Evolutionary conservation across 805 yeast genomes (phyloP).

Genomic region (Candida corydali): DNA sequence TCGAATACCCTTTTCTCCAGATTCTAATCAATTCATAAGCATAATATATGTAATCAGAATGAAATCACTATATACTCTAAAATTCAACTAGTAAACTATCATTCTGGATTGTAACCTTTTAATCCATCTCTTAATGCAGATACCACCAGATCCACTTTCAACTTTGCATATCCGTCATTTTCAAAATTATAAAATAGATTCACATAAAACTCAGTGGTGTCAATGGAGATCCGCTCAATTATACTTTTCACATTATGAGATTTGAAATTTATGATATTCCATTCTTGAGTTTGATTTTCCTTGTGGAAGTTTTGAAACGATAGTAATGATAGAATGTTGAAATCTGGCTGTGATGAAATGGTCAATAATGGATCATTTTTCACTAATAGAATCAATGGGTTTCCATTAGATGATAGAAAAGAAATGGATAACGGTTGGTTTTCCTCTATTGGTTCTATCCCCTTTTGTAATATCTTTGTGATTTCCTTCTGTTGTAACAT

Average conservation of each 20-base stretch:
- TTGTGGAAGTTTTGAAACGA: conserved; percentile 29
- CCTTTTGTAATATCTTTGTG: conserved; percentile 31
- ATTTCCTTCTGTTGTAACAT: conserved; percentile 42
- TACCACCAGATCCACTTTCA: conserved; percentile 28
- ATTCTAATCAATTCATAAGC: no score
- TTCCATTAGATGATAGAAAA: conserved; percentile 32
- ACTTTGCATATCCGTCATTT: conserved; percentile 32
- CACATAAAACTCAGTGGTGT: neutral
- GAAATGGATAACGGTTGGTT: conserved; percentile 26
- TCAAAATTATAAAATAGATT: conserved; percentile 25
- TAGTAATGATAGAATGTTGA: conserved; percentile 8
- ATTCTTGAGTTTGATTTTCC: conserved; percentile 15
- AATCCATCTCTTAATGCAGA: conserved; percentile 30
- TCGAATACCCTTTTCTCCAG: no score
- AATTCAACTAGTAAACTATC: no score
- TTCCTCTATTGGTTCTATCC: conserved; percentile 15
- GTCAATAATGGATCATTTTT: no score
- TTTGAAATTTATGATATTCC: conserved; percentile 31
- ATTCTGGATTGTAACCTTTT: conserved; percentile 31
- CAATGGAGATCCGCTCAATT: neutral
- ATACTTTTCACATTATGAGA: conserved; percentile 13
- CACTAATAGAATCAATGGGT: conserved; percentile 36
- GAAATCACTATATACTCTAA: no score
- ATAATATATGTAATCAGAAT: no score
- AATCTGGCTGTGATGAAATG: conserved; percentile 8